Evolutionary conservation across 805 yeast species (phyloP).

Genomic region (Cyberlindnera japonica): DNA sequence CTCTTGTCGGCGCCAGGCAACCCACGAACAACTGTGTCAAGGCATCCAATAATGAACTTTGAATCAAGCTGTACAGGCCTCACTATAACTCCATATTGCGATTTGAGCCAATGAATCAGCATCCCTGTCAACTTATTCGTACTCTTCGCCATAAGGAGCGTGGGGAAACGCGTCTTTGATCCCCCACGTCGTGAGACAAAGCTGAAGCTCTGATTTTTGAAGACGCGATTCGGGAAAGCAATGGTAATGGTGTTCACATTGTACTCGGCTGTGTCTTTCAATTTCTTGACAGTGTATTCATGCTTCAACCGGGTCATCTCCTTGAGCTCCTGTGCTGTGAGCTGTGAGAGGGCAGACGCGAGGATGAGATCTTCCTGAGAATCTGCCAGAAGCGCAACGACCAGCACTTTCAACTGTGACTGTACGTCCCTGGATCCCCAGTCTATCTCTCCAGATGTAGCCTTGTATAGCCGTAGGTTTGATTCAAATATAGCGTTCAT

Average conservation of each 20-base stretch:
- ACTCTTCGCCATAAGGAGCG: slow-evolving; percentile 13
- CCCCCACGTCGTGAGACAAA: slow-evolving; percentile 7
- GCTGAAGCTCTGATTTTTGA: slow-evolving; percentile 18
- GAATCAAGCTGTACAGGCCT: slow-evolving; percentile 27
- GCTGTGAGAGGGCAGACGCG: slow-evolving; percentile 15
- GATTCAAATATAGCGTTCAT: slow-evolving; percentile 18
- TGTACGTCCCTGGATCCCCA: slow-evolving; percentile 11
- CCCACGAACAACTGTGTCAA: slow-evolving; percentile 24
- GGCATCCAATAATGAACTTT: slow-evolving; percentile 22
- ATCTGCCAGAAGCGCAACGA: slow-evolving; percentile 22
- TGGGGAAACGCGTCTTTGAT: slow-evolving; percentile 8
- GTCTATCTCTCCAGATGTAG: slow-evolving; percentile 7
- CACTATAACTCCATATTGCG: slow-evolving; percentile 25
- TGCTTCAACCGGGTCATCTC: slow-evolving; percentile 15
- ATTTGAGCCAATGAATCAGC: slow-evolving; percentile 29
- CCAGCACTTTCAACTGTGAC: slow-evolving; percentile 19
- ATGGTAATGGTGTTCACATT: slow-evolving; percentile 8
- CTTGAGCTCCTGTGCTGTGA: slow-evolving; percentile 17
- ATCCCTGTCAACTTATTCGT: slow-evolving; percentile 19
- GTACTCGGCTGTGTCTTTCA: slow-evolving; percentile 6
- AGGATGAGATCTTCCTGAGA: slow-evolving; percentile 24
- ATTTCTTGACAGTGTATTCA: slow-evolving; percentile 1
- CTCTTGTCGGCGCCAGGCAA: slow-evolving; percentile 14
- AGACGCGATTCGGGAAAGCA: slow-evolving; percentile 22
- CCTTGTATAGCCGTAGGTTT: slow-evolving; percentile 19